phyloP scores from a whole-genome alignment of 441 rosid species.

The Raphanus hybrid region DNA sequence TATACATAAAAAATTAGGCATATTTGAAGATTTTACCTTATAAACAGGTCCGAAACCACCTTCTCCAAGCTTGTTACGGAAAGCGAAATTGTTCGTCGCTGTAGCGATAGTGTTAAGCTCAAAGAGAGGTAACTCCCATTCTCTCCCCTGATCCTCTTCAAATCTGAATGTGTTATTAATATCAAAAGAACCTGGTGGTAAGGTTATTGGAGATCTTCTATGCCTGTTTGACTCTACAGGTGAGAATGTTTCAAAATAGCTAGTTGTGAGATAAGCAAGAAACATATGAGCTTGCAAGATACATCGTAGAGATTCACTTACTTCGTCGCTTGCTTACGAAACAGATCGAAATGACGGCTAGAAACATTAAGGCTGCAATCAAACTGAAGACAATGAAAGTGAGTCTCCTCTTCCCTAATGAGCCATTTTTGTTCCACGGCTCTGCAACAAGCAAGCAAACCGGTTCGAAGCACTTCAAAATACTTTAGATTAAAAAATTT shows the following conservation, averaged over 20 bases:
- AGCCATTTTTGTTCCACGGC: conserved; percentile 34
- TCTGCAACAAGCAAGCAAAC: conserved; percentile 33
- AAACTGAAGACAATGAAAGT: conserved; percentile 19
- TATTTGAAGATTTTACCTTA: conserved; percentile 41
- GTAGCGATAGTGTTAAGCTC: conserved; percentile 41
- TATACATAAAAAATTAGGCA: background rate
- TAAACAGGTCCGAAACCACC: conserved; percentile 66
- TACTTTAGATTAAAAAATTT: background rate
- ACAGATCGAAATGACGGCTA: conserved; percentile 26
- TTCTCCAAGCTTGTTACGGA: conserved; percentile 53
- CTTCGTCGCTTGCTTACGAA: conserved; percentile 41
- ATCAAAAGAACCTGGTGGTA: conserved; percentile 21
- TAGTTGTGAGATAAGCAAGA: conserved; percentile 16
- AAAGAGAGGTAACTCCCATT: conserved; percentile 48
- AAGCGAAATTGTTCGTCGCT: conserved; percentile 50
- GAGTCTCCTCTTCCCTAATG: conserved; percentile 38
- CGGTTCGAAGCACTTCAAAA: background rate
- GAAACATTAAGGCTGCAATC: conserved; percentile 18
- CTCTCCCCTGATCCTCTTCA: conserved; percentile 37
- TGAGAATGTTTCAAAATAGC: background rate
- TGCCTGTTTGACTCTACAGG: conserved; percentile 25
- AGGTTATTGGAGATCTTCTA: background rate
- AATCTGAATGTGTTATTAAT: conserved; percentile 32
- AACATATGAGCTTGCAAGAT: background rate
- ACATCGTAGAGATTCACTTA: conserved; percentile 21